Percentiles rank a stretch among this genome's conserved stretches.
Evolutionary conservation across 768 basidiomycete species (phyloP).

Genomic region (Hysterangium stoloniferum): DNA sequence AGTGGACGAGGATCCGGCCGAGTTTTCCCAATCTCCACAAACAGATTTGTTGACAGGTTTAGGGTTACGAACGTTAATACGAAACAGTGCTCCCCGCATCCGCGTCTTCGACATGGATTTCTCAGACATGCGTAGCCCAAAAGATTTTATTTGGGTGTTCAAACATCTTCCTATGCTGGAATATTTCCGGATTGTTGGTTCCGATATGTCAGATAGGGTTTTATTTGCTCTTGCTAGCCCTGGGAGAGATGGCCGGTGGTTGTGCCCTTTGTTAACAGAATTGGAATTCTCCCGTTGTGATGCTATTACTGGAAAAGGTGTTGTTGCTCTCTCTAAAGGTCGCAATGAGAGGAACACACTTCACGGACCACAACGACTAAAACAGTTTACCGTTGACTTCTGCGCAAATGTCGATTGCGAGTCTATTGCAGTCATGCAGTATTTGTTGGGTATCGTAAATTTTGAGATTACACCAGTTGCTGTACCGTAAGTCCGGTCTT

Average conservation of each 20-base stretch:
- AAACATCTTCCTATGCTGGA: conserved; percentile 44
- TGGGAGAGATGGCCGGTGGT: neutral
- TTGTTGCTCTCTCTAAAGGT: conserved; percentile 4
- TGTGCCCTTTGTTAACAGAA: conserved; percentile 2
- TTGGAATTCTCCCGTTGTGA: conserved; percentile 8
- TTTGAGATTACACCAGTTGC: too few relatives aligned
- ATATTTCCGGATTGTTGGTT: conserved; percentile 68
- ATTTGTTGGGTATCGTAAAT: neutral
- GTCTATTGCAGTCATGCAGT: conserved; percentile 6
- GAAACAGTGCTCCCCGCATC: conserved; percentile 55
- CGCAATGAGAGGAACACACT: neutral
- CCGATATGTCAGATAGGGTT: conserved; percentile 75
- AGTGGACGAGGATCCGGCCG: conserved; percentile 63
- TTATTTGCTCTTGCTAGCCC: conserved; percentile 40
- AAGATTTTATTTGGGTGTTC: conserved; percentile 68
- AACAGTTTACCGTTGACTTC: neutral
- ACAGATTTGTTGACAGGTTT: conserved; percentile 76
- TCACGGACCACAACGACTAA: neutral
- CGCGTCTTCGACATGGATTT: conserved; percentile 69
- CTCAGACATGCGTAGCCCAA: conserved; percentile 69
- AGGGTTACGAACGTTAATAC: conserved; percentile 62
- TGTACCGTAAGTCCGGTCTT: too few relatives aligned
- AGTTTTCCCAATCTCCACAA: conserved; percentile 70
- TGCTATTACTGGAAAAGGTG: conserved; percentile 5
- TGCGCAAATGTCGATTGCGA: conserved; percentile 10